Percentiles rank a stretch among this genome's conserved stretches.
phyloP scores from a whole-genome alignment of 805 yeast species.

The Saturnispora quitensis region DNA sequence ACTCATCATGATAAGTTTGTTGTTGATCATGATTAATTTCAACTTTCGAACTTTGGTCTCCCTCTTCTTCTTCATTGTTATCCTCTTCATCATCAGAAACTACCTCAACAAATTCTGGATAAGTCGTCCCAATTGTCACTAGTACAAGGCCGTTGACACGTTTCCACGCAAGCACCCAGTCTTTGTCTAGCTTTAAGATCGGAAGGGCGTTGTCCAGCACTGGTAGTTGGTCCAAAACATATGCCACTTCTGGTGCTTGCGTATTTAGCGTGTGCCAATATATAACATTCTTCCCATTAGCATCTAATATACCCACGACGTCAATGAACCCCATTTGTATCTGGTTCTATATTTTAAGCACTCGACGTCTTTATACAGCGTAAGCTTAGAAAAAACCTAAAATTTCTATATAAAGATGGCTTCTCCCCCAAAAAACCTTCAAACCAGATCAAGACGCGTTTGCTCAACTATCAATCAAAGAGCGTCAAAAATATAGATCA shows the following conservation, averaged over 20 bases:
- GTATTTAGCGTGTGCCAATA: constrained; percentile 4
- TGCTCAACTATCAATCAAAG: not conserved
- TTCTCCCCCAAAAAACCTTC: not conserved
- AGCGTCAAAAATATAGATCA: not conserved
- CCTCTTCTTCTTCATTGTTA: constrained; percentile 6
- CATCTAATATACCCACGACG: not conserved
- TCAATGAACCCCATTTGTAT: not conserved
- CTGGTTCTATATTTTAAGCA: not conserved
- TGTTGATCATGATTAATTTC: not conserved
- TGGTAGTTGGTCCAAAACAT: constrained; percentile 19
- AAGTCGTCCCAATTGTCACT: constrained; percentile 14
- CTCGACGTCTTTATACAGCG: too few relatives aligned
- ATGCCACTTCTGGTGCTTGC: constrained; percentile 21
- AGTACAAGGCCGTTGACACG: constrained; percentile 16
- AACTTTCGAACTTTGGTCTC: not conserved
- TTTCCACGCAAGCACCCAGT: constrained; percentile 26
- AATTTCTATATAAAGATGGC: not conserved
- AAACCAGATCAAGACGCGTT: not conserved
- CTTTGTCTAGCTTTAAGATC: constrained; percentile 22
- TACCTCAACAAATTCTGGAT: constrained; percentile 18
- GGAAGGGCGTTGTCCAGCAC: constrained; percentile 17
- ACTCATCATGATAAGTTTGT: not conserved
- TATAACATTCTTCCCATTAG: not conserved
- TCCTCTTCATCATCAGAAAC: constrained; percentile 25
- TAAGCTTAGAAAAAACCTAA: not conserved